Evolutionary conservation across 148 eudicot genomes (phyloP), one percentile per base, ranked within the genome.

Genomic region (Euryodendron excelsum): DNA sequence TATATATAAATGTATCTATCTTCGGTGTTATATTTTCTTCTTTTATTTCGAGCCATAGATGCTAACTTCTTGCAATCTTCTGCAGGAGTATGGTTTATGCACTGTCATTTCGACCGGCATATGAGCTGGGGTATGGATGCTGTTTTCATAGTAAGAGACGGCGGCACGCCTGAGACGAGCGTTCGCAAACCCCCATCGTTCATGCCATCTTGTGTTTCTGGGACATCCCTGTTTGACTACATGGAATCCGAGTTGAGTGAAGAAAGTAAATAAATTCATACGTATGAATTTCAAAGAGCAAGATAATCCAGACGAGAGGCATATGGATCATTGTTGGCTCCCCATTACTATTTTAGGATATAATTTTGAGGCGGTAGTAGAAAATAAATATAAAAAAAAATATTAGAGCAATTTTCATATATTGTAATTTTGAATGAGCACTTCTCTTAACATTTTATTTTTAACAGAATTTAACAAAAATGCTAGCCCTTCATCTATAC

Each of bases 51-150:
- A 52, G 15, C 17, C 7, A 58, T 58, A 58, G 61, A 20, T 20
- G 20, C 27, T 58, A 20, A 21, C 25, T 20, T 20, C 0, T 58
- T 5, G 23, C 14, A n/a, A 20, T 58, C 7, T 20, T 27, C 36
- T 61, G 34, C 66, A 61, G 66, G 66, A 25, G 66, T 61, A 11
- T 61, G 66, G 66, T 61, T 61, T 13, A 61, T 61, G 66, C 66
- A 61, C 15, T 61, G 66, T 28, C 66, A 61, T 30, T 61, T 61
- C 66, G 66, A 61, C 66, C 3, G 18, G 66, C 66, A 61, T 13
- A 61, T 61, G 66, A 61, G 34, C 3, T 61, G 66, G 66, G 66
- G 66, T 2, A 61, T 61, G 66, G 66, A 61, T 11, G 36, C 66
- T 30, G 66, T 28, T 10, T 61, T 61, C 30, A 61, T 61, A 61